A percentile compares a stretch with the other conserved stretches of the same genome.
Conservation (phyloP, 495 filamentous ascomycete genomes). For the Aspergillus cristatus region DNA sequence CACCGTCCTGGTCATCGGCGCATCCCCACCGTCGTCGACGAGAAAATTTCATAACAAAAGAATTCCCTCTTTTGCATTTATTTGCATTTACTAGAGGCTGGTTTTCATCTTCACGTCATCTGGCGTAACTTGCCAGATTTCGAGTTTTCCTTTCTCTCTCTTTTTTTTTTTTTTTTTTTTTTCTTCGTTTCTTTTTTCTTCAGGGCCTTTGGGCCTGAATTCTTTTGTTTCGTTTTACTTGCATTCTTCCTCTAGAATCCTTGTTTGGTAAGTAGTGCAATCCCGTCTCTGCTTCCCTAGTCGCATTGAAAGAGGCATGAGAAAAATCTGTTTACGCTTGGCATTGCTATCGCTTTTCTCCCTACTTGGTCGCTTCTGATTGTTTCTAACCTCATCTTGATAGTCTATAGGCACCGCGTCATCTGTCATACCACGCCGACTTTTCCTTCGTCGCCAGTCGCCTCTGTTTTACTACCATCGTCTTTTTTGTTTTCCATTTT, state of each 20-base stretch:
- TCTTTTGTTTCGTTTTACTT: constrained; percentile 8
- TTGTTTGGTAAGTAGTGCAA: constrained; percentile 18
- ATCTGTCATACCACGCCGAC: constrained; percentile 24
- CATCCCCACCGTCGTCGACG: no score
- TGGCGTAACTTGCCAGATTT: constrained; percentile 2
- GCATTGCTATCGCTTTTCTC: constrained; percentile 15
- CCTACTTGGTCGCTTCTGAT: not conserved
- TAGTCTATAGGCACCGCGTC: constrained; percentile 34
- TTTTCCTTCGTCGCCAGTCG: constrained; percentile 13
- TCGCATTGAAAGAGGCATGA: not conserved
- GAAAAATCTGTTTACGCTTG: constrained; percentile 8
- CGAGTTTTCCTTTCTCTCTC: constrained; percentile 5
- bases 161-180: constrained; percentile 2
- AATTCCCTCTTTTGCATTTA: no score
- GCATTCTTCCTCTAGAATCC: constrained; percentile 10
- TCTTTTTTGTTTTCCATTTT: constrained; percentile 17
- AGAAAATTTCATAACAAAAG: no score
- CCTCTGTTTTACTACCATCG: constrained; percentile 12
- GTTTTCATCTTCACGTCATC: not conserved
- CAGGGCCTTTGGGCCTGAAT: constrained; percentile 12
- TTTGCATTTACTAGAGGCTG: not conserved
- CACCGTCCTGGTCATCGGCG: no score
- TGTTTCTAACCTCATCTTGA: constrained; percentile 7
- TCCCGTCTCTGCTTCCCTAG: constrained; percentile 4
- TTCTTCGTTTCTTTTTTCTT: not conserved